A percentile compares a stretch with the other conserved stretches of the same genome.
Evolutionary conservation across 208 protist species (phyloP).

Genomic region (Trypanosoma lewisi): DNA sequence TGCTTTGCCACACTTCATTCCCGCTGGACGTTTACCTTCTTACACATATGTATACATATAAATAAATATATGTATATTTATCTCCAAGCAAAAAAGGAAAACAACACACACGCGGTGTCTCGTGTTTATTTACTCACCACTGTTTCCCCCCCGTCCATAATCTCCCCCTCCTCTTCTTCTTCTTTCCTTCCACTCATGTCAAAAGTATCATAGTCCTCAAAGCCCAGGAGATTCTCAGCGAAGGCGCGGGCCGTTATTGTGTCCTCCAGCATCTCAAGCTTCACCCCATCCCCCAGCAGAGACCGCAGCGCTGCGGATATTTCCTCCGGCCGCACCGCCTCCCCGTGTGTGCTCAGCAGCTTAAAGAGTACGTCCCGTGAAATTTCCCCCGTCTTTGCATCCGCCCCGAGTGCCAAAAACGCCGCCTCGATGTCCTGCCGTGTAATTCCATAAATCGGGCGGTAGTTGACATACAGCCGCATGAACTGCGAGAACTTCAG

Average conservation of each 20-base stretch:
- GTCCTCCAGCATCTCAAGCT: constrained; percentile 86
- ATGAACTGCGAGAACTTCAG: constrained; percentile 92
- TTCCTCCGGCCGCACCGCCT: constrained; percentile 72
- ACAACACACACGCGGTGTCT: neutral
- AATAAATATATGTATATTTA: too few relatives aligned
- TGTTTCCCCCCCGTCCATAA: constrained; percentile 14
- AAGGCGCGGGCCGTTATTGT: constrained; percentile 84
- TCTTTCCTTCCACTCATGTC: constrained; percentile 4
- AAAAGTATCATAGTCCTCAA: constrained; percentile 81
- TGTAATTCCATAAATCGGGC: constrained; percentile 90
- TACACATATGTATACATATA: too few relatives aligned
- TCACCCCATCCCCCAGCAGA: constrained; percentile 86
- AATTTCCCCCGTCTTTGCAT: constrained; percentile 66
- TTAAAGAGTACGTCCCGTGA: constrained; percentile 73
- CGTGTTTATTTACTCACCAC: neutral
- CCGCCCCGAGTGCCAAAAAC: constrained; percentile 81
- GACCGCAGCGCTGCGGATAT: constrained; percentile 74
- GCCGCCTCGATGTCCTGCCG: constrained; percentile 87
- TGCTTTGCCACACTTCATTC: constrained; percentile 26
- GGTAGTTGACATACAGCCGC: constrained; percentile 94
- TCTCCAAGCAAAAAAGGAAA: neutral
- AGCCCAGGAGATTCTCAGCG: constrained; percentile 88
- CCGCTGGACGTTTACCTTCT: too few relatives aligned
- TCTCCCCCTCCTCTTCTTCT: constrained; percentile 15
- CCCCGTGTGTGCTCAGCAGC: constrained; percentile 64